Evolutionary conservation across 345 rosid species (phyloP), one percentile per base, ranked within the genome.

Genomic region (Salix exigua): DNA sequence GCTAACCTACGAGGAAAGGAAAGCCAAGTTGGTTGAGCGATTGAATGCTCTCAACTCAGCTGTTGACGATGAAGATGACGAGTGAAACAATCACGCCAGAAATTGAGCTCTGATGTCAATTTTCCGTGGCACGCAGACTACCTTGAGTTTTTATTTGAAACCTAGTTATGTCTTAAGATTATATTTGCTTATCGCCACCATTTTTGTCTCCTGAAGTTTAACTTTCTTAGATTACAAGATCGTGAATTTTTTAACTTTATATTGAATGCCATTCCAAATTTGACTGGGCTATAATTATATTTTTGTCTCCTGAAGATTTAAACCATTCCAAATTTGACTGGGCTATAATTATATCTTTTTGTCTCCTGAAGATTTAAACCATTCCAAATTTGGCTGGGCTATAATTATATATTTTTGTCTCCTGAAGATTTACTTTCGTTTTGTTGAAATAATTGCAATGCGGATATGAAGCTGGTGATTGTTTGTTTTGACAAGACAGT

Each of bases 1-100:
- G 83, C 85, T 92, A 42, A 91, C 97, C 0, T 95, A 93, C 5
- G 97, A 95, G 40, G 93, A 93, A 60, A 89, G 97, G 86, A 95
- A 88, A 85, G 88, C 84, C 21, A 87, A 87, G 85, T 84, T 94
- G 94, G 86, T 94, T 0, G 97, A 91, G 75, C 80, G 98, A 74
- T 80, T 94, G 35, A 80, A 80, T 25, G 90, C 94, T 63, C 87
- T 94, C 61, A 92, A 94, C 80, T 82, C 92, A 0, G 92, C 89
- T 30, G 87, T 75, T 16, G 75, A 85, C 71, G 88, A 28, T 11
- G 86, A 75, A 16, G 88, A 75, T 0, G 94, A 83, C 5, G 74
- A 79, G 81, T 79, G 66, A 68, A 73, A 31, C 25, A 11, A 21
- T 2, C 10, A 28, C 18, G 44, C n/a, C 25, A 18, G 9, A 31